A percentile compares a stretch with the other conserved stretches of the same genome.
These are phyloP conservation scores for Acrodontium crateriforme DNA, from an alignment of 2,329 filamentous ascomycete species.

Conservation along the genomic window DNA sequence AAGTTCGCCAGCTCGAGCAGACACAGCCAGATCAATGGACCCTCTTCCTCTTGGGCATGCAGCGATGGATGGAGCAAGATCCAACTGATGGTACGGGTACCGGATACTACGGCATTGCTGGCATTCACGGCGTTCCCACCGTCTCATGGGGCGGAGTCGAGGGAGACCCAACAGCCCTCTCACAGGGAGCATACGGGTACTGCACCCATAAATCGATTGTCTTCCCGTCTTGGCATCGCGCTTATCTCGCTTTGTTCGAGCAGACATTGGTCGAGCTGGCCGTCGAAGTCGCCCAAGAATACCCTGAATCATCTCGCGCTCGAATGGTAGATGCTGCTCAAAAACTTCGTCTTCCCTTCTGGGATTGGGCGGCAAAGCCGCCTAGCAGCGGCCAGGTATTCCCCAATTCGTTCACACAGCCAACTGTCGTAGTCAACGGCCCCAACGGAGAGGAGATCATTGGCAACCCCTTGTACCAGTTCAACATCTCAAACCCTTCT, in stretches of 20 bases:
- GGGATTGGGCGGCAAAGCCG: slow-evolving; percentile 13
- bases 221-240: slow-evolving; percentile 22
- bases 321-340: slow-evolving; percentile 10
- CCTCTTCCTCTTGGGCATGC: slow-evolving; percentile 14
- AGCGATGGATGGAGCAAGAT: slow-evolving; percentile 10
- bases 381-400: slow-evolving; percentile 3
- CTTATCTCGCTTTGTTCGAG: slow-evolving; percentile 21
- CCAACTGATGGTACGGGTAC: slow-evolving; percentile 6
- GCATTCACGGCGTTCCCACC: slow-evolving; percentile 21
- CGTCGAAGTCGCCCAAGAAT: slow-evolving; percentile 3
- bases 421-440: slow-evolving; percentile 10
- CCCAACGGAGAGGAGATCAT: slow-evolving; percentile 8
- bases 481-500: slow-evolving; percentile 11
- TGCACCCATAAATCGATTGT: slow-evolving; percentile 21
- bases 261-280: slow-evolving; percentile 9
- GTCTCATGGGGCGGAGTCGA: slow-evolving; percentile 16
- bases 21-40: slow-evolving; percentile 12
- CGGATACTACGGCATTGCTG: slow-evolving; percentile 15
- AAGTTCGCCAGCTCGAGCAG: slow-evolving; percentile 13
- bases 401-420: slow-evolving; percentile 10
- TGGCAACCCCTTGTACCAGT: slow-evolving; percentile 6
- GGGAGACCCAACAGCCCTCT: slow-evolving; percentile 5
- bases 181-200: slow-evolving; percentile 15
- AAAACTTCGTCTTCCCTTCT: slow-evolving; percentile 15
- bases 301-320: slow-evolving; percentile 1